Conservation (phyloP, 495 filamentous ascomycete genomes). For the Opeltia flavorubescens region DNA sequence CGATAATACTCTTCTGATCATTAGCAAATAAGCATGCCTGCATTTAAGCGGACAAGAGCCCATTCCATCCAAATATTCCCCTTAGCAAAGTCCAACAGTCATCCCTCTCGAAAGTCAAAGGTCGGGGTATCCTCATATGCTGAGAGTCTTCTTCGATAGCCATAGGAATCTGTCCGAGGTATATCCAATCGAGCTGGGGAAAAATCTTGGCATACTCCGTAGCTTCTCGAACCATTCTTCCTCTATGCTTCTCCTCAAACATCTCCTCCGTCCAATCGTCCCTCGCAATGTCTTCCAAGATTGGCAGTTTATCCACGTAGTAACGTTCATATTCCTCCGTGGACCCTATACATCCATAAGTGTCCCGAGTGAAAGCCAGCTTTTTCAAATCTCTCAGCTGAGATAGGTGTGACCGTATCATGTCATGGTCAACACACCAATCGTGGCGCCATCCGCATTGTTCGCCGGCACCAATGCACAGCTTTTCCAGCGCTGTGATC, state of each 20-base stretch:
- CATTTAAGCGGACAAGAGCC: too few relatives aligned
- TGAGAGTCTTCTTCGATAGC: neutral
- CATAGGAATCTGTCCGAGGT: slow-evolving; percentile 6
- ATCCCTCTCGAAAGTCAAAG: too few relatives aligned
- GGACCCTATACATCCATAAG: neutral
- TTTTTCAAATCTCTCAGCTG: slow-evolving; percentile 1
- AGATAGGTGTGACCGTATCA: neutral
- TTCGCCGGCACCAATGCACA: slow-evolving; percentile 5
- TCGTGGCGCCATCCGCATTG: neutral
- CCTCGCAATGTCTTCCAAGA: neutral
- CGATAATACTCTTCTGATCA: too few relatives aligned
- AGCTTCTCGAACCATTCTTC: neutral
- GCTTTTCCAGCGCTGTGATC: slow-evolving; percentile 3
- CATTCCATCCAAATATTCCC: too few relatives aligned
- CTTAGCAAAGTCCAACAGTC: too few relatives aligned
- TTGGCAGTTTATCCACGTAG: neutral
- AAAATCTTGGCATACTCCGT: neutral
- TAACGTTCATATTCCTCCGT: neutral
- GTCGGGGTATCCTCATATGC: too few relatives aligned
- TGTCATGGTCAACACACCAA: slow-evolving; percentile 10
- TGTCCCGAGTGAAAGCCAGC: slow-evolving; percentile 6
- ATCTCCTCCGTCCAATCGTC: neutral
- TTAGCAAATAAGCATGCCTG: too few relatives aligned
- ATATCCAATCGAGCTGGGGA: slow-evolving; percentile 4
- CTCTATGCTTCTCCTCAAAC: neutral